Evolutionary conservation across 257 asterid genomes (phyloP).

Genomic region (Nicotiana otophora): DNA sequence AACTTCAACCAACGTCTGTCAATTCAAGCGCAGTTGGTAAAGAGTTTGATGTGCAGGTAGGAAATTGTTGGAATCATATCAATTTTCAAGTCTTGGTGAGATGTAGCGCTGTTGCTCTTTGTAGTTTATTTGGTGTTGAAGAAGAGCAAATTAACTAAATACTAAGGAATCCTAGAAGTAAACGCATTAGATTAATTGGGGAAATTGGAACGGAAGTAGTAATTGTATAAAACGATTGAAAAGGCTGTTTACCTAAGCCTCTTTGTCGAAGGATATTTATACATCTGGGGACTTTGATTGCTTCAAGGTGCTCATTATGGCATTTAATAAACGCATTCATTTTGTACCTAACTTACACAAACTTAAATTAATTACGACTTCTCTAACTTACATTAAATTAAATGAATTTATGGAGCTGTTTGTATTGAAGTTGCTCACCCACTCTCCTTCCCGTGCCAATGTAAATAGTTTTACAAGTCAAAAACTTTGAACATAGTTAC

Average conservation of each 20-base stretch:
- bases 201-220: neutral
- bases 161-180: neutral
- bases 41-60: neutral
- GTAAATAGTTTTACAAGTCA: neutral
- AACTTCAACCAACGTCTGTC: neutral
- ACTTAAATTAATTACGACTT: constrained; percentile 18
- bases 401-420: constrained; percentile 2
- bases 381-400: constrained; percentile 6
- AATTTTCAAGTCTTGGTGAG: constrained; percentile 1
- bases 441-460: neutral
- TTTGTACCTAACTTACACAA: constrained; percentile 46
- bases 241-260: constrained; percentile 10
- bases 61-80: neutral
- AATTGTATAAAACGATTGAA: constrained; percentile 15
- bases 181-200: constrained; percentile 1
- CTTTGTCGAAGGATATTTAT: neutral
- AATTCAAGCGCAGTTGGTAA: neutral
- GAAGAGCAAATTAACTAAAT: neutral
- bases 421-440: constrained; percentile 2
- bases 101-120: neutral
- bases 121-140: neutral
- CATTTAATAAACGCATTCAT: constrained; percentile 42
- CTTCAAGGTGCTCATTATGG: constrained; percentile 28
- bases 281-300: constrained; percentile 9
- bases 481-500: neutral